Conservation (phyloP, 169 alveolate genomes). For the Cryptosporidium viatorum region DNA sequence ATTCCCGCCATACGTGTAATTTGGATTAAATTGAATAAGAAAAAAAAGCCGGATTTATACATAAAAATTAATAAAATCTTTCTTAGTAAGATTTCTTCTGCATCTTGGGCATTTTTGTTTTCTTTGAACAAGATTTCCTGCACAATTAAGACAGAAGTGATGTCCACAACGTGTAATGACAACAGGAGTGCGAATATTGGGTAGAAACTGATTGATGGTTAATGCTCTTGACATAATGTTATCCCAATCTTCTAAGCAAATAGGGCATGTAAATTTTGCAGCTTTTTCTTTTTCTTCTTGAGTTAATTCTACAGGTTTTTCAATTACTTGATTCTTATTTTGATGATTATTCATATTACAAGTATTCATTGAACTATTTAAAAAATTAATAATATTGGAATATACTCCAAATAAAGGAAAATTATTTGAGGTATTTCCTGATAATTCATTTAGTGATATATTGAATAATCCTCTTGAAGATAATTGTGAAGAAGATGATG, state of each 20-base stretch:
- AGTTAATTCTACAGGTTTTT: slow-evolving; percentile 49
- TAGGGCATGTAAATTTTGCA: slow-evolving; percentile 70
- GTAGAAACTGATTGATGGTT: slow-evolving; percentile 30
- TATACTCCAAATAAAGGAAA: slow-evolving; percentile 48
- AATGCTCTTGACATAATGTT: slow-evolving; percentile 40
- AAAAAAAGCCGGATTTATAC: background rate
- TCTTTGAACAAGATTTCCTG: slow-evolving; percentile 69
- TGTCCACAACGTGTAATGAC: slow-evolving; percentile 76
- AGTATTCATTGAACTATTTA: slow-evolving; percentile 38
- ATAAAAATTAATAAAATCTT: slow-evolving; percentile 59
- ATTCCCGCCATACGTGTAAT: too few relatives aligned
- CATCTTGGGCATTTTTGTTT: slow-evolving; percentile 72
- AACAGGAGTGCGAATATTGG: slow-evolving; percentile 55
- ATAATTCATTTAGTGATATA: slow-evolving; percentile 3
- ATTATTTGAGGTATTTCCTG: slow-evolving; percentile 10
- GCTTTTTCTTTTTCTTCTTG: slow-evolving; percentile 72
- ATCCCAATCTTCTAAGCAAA: slow-evolving; percentile 74
- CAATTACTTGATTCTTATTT: background rate
- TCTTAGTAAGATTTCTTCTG: slow-evolving; percentile 32
- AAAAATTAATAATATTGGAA: slow-evolving; percentile 38
- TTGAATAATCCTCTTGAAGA: background rate
- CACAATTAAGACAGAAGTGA: slow-evolving; percentile 64
- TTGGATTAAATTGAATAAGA: too few relatives aligned
- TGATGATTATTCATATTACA: background rate
- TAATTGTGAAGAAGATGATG: slow-evolving; percentile 6